Evolutionary conservation across 441 rosid genomes (phyloP), one percentile per base, ranked within the genome.

Genomic region (Erysimum cheiri): DNA sequence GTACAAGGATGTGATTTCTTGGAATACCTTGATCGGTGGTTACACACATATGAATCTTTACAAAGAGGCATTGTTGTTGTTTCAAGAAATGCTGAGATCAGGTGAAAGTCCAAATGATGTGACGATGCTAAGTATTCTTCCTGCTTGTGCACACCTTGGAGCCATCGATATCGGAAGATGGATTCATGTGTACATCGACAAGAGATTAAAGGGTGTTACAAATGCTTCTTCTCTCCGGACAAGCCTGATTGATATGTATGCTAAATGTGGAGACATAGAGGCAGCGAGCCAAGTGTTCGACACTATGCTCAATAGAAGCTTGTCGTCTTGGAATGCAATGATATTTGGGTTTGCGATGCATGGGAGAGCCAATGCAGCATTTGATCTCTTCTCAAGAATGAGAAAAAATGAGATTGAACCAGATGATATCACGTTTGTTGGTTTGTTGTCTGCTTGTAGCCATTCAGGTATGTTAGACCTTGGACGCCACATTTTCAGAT

Each of bases 11-110:
- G 93, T 87, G 17, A 71, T 89, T 63, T 85, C 93, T 0, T 88
- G 95, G 97, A 91, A 91, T 72, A 87, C 84, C 4, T 80, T 91
- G 86, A 87, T 91, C 13, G 90, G 96, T 59, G 97, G 93, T 29
- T 84, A 79, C 71, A 68, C 84, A 26, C 85, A 73, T 72, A 62
- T 28, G 84, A 84, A 75, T 74, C 22, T 43, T 43, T 82, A 83
- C 58, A 83, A 77, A 75, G 88, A 86, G 77, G 88, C 96, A 19
- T 74, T 89, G 67, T 67, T 56, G 80, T 59, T 84, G 57, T 91
- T 91, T 63, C 77, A 80, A 39, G 77, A 50, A 73, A 89, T 92
- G 94, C 62, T 85, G 50, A 66, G 65, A 63, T 82, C 87, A 48
- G 66, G 80, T 68, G 64, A 81, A 43, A 81, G 67, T 53, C 94